Evolutionary conservation across 345 rosid species (phyloP).

Genomic region (Acer campestre): DNA sequence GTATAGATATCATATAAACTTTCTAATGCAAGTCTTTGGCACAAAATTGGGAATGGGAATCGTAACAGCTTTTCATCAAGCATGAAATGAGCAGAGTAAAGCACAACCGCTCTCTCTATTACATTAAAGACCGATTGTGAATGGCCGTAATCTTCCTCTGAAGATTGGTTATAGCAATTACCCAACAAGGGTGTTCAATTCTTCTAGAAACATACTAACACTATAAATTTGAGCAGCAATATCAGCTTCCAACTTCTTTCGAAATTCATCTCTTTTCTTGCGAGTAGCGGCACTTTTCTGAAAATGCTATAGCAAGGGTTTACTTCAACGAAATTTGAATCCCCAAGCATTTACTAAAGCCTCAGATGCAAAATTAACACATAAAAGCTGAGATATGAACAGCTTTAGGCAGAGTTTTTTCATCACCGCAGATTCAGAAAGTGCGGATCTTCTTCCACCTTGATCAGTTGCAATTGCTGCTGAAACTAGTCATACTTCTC

Average conservation of each 20-base stretch:
- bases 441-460: background rate
- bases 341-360: background rate
- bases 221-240: background rate
- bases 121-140: background rate
- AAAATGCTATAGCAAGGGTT: background rate
- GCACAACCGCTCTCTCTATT: background rate
- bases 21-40: background rate
- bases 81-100: background rate
- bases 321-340: background rate
- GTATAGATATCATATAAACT: background rate
- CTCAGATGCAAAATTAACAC: background rate
- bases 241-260: background rate
- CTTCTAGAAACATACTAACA: background rate
- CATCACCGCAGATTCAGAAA: background rate
- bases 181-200: background rate
- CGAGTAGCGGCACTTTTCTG: background rate
- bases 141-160: background rate
- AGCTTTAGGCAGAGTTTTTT: background rate
- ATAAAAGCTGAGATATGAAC: background rate
- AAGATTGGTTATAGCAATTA: background rate
- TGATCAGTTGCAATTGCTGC: background rate
- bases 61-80: background rate
- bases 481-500: slow-evolving; percentile 39
- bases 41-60: background rate
- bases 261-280: background rate